Percentiles rank a stretch among this genome's conserved stretches.
Evolutionary conservation across 2,329 filamentous ascomycete genomes (phyloP).

Genomic region (Diaporthe capsici): DNA sequence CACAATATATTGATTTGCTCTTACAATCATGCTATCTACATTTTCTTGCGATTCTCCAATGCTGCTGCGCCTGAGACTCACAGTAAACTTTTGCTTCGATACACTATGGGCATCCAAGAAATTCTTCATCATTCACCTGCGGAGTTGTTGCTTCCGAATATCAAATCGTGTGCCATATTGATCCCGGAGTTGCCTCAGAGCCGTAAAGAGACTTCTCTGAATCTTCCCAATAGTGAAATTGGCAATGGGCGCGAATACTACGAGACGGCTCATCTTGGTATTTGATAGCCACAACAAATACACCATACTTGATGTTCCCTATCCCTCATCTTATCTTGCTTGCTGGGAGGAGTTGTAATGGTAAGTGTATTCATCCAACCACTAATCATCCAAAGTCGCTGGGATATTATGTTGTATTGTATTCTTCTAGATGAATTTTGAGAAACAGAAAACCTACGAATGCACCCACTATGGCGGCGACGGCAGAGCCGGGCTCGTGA

Average conservation of each 20-base stretch:
- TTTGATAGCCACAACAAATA: no score
- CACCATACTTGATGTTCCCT: no score
- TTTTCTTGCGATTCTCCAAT: background rate
- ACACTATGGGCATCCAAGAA: background rate
- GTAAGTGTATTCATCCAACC: no score
- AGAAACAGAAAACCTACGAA: background rate
- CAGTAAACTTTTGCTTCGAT: background rate
- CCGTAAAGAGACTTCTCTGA: no score
- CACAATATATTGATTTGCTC: background rate
- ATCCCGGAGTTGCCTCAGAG: no score
- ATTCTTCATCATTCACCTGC: background rate
- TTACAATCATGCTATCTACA: background rate
- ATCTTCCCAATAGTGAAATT: no score
- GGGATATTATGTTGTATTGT: background rate
- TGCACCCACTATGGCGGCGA: background rate
- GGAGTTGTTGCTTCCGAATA: background rate
- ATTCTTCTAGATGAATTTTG: background rate
- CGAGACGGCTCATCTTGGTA: no score
- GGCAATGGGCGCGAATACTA: no score
- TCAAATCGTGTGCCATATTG: no score
- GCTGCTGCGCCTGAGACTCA: background rate
- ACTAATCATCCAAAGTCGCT: background rate
- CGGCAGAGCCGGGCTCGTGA: slow-evolving; percentile 12
- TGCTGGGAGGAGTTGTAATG: no score
- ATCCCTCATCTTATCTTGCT: no score